A percentile compares a stretch with the other conserved stretches of the same genome.
phyloP scores from a whole-genome alignment of 441 rosid genomes.

The Croton setiger region DNA sequence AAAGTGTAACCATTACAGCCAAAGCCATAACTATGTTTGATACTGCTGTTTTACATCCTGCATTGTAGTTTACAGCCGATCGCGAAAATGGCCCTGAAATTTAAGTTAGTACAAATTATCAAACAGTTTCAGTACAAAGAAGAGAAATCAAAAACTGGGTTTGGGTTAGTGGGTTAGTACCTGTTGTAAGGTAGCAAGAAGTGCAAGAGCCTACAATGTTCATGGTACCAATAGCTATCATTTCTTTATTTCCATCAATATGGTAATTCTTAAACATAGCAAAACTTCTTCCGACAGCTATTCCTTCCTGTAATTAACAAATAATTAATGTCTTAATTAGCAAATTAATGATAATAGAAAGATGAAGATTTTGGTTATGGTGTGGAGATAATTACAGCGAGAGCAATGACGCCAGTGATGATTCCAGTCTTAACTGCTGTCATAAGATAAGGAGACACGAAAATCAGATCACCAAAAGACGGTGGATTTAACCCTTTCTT shows the following conservation, averaged over 20 bases:
- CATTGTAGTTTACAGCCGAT: constrained; percentile 94
- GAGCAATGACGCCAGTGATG: constrained; percentile 85
- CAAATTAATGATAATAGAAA: not conserved
- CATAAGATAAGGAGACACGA: constrained; percentile 56
- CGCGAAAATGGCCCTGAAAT: constrained; percentile 86
- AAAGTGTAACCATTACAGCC: constrained; percentile 73
- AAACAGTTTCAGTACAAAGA: not conserved
- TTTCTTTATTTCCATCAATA: constrained; percentile 96
- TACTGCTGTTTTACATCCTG: constrained; percentile 92
- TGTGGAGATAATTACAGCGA: constrained; percentile 54
- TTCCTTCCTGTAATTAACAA: constrained; percentile 65
- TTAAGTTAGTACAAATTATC: not conserved
- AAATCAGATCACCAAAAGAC: constrained; percentile 59
- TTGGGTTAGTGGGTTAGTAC: constrained; percentile 22
- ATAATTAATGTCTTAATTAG: not conserved
- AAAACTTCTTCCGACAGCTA: constrained; percentile 97
- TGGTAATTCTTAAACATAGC: constrained; percentile 92
- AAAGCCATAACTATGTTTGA: constrained; percentile 90
- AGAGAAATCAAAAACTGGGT: not conserved
- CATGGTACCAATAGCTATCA: constrained; percentile 96
- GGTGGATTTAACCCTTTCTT: constrained; percentile 89
- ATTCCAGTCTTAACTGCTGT: constrained; percentile 74
- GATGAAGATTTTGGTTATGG: not conserved
- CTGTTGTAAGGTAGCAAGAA: constrained; percentile 93
- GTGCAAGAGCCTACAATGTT: constrained; percentile 91